These are phyloP conservation scores for Williopsis jadinii DNA, from an alignment of 1,139 yeast genomes.

Conservation along the genomic window DNA sequence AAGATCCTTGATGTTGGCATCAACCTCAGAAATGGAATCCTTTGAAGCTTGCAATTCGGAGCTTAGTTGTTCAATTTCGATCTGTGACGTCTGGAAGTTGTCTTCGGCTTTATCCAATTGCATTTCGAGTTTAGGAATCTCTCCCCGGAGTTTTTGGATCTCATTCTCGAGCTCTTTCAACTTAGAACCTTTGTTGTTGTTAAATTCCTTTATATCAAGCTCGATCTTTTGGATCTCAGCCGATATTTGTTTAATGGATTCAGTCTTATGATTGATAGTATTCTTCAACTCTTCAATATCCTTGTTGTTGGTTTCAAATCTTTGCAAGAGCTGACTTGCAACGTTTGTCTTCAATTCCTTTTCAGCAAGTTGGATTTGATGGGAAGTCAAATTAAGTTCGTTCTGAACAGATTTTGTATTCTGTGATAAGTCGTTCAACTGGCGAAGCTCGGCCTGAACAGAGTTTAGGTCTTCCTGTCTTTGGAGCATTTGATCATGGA, in stretches of 20 bases:
- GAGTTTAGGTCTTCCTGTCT: slow-evolving; percentile 35
- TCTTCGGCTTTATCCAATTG: slow-evolving; percentile 42
- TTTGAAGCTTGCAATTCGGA: slow-evolving; percentile 45
- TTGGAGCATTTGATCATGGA: slow-evolving; percentile 34
- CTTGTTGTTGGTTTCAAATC: slow-evolving; percentile 38
- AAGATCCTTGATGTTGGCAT: slow-evolving; percentile 34
- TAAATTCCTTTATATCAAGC: slow-evolving; percentile 77
- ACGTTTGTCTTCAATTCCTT: slow-evolving; percentile 58
- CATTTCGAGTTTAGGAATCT: slow-evolving; percentile 35
- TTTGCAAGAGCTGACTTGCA: slow-evolving; percentile 41
- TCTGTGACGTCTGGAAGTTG: slow-evolving; percentile 54
- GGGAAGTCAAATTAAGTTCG: slow-evolving; percentile 56
- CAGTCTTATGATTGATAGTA: slow-evolving; percentile 32
- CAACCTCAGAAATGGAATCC: slow-evolving; percentile 34
- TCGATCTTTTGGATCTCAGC: slow-evolving; percentile 52
- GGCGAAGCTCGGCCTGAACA: slow-evolving; percentile 35
- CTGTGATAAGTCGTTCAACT: slow-evolving; percentile 41
- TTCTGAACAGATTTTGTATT: slow-evolving; percentile 57
- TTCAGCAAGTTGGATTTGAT: slow-evolving; percentile 58
- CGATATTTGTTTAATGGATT: slow-evolving; percentile 24
- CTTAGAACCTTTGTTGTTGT: slow-evolving; percentile 72
- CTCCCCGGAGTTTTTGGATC: slow-evolving; percentile 33
- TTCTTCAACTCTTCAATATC: slow-evolving; percentile 43
- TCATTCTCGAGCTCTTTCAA: slow-evolving; percentile 61
- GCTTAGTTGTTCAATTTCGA: slow-evolving; percentile 64